Base-by-base conservation (phyloP, 345 rosid genomes). In the Pistacia integerrima region DNA sequence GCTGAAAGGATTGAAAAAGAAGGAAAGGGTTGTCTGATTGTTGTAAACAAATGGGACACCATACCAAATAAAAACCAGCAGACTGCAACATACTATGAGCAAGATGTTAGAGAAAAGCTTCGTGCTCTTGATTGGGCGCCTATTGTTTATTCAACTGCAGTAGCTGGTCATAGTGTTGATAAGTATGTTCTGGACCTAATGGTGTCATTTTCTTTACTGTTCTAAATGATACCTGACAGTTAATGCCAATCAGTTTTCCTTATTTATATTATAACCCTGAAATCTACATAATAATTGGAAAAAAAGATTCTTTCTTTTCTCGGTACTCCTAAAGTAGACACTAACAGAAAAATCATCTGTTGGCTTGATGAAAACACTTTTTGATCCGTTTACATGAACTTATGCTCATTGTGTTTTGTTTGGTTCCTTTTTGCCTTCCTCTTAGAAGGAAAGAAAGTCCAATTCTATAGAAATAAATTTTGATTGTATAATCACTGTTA, bases 31-130 rank as follows among this genome's bases (percentile, higher is more conserved):
- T 95, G 99, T 82, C 83, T 91, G 52, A 88, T 95, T 49, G 99
- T 95, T 64, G 97, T 95, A n/a, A 95, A 95, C 88, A 95, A 93
- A 84, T 95, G 98, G 99, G 99, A 95, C 79, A 95, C 98, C 30
- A 89, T 95, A 81, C 97, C 97, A 13, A 91, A 93, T 84, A 95
- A 93, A 82, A 93, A 88, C 84, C 95, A 91, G 86, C 84, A 91
- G 80, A 89, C 90, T 55, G 89, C 97, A 59, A 80, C 87, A 55
- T 81, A 83, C 81, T 95, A 93, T 72, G 99, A 93, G 88, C 88
- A 90, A 36, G 99, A 95, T 87, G 92, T 95, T 44, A 85, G 99
- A 74, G 94, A 90, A 90, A 95, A 93, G 88, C 90, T 90, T 68
- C 97, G 97, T 9, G 77, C 73, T 79, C 97, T 93, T 88, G 83